Evolutionary conservation across 2,329 filamentous ascomycete genomes (phyloP).

Genomic region (Fusarium oligoseptatum): DNA sequence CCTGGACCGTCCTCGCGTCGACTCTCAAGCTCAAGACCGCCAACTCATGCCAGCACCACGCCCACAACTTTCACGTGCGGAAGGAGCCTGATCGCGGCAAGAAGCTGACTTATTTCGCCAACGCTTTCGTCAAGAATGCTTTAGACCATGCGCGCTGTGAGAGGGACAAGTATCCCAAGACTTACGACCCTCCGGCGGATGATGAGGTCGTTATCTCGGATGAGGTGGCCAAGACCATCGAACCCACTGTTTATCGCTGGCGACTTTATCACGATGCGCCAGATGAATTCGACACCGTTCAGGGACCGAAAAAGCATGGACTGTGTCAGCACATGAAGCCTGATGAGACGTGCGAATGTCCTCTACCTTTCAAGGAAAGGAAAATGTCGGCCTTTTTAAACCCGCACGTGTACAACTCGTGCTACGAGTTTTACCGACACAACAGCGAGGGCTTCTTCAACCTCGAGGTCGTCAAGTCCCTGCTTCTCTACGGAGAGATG

Average conservation of each 20-base stretch:
- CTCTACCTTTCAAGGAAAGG: slow-evolving; percentile 6
- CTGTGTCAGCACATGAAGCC: background rate
- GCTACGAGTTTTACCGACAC: background rate
- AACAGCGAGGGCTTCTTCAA: slow-evolving; percentile 10
- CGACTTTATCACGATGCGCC: background rate
- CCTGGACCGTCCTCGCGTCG: slow-evolving; percentile 25
- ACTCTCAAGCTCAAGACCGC: slow-evolving; percentile 8
- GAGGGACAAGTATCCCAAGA: background rate
- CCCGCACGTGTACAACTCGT: background rate
- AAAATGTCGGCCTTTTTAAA: slow-evolving; percentile 13
- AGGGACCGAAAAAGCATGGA: background rate
- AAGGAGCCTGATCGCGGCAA: background rate
- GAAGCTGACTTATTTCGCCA: background rate
- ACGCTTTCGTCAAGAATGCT: background rate
- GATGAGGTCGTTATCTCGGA: slow-evolving; percentile 15
- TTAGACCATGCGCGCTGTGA: background rate
- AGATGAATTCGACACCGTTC: background rate
- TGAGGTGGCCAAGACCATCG: background rate
- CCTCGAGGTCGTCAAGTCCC: slow-evolving; percentile 7
- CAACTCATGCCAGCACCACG: slow-evolving; percentile 23
- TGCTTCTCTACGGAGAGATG: slow-evolving; percentile 16
- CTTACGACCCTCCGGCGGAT: background rate
- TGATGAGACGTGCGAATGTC: background rate
- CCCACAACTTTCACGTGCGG: slow-evolving; percentile 20
- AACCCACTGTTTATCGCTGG: background rate